Base-by-base conservation (phyloP, 148 eudicot species). In the Vaccinium myrtillus region DNA sequence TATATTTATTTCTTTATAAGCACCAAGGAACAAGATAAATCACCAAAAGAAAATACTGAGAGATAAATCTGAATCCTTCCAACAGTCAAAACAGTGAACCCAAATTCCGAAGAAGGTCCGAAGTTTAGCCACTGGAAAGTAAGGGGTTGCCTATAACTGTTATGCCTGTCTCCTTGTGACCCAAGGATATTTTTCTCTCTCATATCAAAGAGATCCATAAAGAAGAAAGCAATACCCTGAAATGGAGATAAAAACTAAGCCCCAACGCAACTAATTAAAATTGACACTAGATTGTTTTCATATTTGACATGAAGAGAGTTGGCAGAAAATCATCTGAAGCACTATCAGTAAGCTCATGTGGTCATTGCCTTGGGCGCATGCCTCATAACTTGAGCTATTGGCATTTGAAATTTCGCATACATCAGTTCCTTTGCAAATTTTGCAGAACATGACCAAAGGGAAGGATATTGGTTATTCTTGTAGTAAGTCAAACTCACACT, bases 21-120 rank as follows among this genome's bases (percentile, higher is more conserved):
- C 73, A 27, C 74, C 13, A 27, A 0, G 8, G 39, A 27, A 69
- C 2, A 39, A 30, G 32, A 81, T 48, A 56, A 76, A 49, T 79
- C 69, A 71, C 19, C 46, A 49, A 36, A 77, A 65, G 80, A 54
- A 88, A 83, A 15, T 70, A 25, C 50, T 80, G 13, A 19, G 49
- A 53, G 23, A 23, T 18, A 16, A 48, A 65, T 74, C 8, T 67
- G 73, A 78, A 61, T 27, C 14, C 77, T 82, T 54, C 77, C 61
- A 82, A 48, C 79, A 75, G 14, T 32, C 50, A 55, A 39, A 30
- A 65, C 74, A 39, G 55, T 67, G 36, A 78, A 55, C 70, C 25
- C 46, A 84, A 61, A 8, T 2, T 54, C 69, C 13, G 6, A 51
- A 16, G 51, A n/a, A 49, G 23, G 7, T 61, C 49, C 36, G 5